These are phyloP conservation scores for Heliamphora exappendiculata DNA, from an alignment of 148 eudicot species.

Conservation along the genomic window DNA sequence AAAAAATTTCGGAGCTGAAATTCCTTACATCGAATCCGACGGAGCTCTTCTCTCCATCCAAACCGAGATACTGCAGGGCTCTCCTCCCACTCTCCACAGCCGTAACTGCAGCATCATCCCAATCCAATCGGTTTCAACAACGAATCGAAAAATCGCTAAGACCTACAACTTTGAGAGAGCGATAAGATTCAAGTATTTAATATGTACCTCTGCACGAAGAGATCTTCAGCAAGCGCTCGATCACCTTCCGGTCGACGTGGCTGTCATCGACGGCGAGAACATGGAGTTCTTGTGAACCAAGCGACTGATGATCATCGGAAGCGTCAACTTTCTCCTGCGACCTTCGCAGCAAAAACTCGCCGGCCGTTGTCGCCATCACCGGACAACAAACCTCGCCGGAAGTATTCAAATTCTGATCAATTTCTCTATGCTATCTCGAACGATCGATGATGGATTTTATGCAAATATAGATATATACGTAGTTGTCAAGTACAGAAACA, in stretches of 20 bases:
- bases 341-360: background rate
- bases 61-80: slow-evolving; percentile 53
- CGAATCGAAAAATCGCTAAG: background rate
- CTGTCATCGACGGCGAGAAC: slow-evolving; percentile 70
- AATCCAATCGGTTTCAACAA: slow-evolving; percentile 1
- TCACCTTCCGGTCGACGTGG: slow-evolving; percentile 50
- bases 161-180: background rate
- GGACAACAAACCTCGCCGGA: background rate
- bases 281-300: slow-evolving; percentile 30
- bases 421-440: too few species aligned
- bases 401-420: too few species aligned
- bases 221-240: slow-evolving; percentile 45
- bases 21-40: slow-evolving; percentile 33
- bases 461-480: background rate
- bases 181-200: too few species aligned
- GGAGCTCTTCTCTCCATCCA: slow-evolving; percentile 45
- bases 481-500: too few species aligned
- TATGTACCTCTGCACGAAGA: slow-evolving; percentile 49
- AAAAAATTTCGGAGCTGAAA: background rate
- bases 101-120: slow-evolving; percentile 30
- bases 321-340: background rate
- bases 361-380: background rate
- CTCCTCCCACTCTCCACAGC: slow-evolving; percentile 51
- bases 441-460: background rate
- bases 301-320: background rate